Percentiles rank a stretch among this genome's conserved stretches.
Conservation (phyloP, 176 grass and related monocot genomes). For the Avena insularis region DNA sequence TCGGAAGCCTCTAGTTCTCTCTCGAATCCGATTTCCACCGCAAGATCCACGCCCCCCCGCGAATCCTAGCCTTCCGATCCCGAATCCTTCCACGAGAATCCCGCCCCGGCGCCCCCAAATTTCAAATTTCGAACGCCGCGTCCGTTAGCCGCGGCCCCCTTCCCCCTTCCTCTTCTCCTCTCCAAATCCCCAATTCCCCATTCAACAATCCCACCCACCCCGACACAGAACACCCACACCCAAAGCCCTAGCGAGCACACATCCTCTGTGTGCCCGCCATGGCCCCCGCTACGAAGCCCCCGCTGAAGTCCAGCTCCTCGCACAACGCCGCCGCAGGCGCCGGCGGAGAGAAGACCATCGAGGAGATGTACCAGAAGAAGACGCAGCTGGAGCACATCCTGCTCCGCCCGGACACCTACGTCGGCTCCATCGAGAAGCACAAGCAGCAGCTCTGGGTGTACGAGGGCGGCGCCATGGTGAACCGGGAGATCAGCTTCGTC, state of each 20-base stretch:
- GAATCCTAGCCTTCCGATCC: too few relatives aligned
- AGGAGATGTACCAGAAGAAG: constrained; percentile 79
- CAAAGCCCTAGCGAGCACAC: constrained; percentile 27
- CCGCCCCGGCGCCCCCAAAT: too few relatives aligned
- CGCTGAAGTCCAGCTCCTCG: constrained; percentile 63
- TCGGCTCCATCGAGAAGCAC: constrained; percentile 85
- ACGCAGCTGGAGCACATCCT: constrained; percentile 67
- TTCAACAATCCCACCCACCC: too few relatives aligned
- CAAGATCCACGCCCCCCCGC: too few relatives aligned
- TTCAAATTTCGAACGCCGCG: too few relatives aligned
- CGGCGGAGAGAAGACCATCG: constrained; percentile 57
- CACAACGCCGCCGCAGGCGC: constrained; percentile 62
- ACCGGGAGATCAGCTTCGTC: constrained; percentile 68
- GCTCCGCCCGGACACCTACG: constrained; percentile 82
- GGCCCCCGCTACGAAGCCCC: constrained; percentile 45
- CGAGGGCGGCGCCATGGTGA: constrained; percentile 62
- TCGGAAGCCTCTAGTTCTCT: too few relatives aligned
- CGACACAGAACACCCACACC: neutral
- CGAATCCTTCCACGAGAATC: too few relatives aligned
- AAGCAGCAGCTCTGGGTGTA: constrained; percentile 76
- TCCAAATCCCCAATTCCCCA: too few relatives aligned
- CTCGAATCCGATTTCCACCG: too few relatives aligned
- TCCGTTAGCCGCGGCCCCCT: too few relatives aligned
- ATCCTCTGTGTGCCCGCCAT: constrained; percentile 57
- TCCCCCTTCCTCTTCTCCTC: too few relatives aligned